These are phyloP conservation scores for Phytophthora sp. DNA, from an alignment of 352 stramenopile species.

Conservation along the genomic window DNA sequence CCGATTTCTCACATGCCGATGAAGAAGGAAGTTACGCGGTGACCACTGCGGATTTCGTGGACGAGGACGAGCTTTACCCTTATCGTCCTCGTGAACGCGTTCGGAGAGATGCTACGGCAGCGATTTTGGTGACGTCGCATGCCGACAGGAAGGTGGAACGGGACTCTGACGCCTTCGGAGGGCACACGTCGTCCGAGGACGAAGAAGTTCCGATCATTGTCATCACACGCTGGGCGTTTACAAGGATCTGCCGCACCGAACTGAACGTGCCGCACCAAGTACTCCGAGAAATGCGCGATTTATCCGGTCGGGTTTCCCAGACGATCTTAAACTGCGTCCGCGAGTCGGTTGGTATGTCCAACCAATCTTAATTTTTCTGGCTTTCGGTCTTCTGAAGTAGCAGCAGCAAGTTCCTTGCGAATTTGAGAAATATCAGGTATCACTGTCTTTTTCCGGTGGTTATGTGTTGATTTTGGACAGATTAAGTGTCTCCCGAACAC, in stretches of 20 bases:
- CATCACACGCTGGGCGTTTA: conserved; percentile 37
- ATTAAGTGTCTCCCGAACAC: conserved; percentile 18
- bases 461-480: neutral
- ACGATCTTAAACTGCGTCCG: conserved; percentile 36
- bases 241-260: conserved; percentile 40
- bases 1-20: conserved; percentile 8
- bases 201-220: conserved; percentile 40
- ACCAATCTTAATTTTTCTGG: neutral
- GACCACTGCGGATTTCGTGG: conserved; percentile 36
- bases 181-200: conserved; percentile 29
- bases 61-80: conserved; percentile 50
- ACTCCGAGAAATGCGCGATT: conserved; percentile 37
- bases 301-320: conserved; percentile 24
- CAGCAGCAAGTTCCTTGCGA: no score
- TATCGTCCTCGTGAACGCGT: conserved; percentile 40
- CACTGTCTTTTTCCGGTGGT: neutral
- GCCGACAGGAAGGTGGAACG: conserved; percentile 3
- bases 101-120: conserved; percentile 42
- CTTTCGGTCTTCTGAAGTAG: no score
- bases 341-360: conserved; percentile 20
- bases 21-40: conserved; percentile 20
- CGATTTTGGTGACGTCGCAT: conserved; percentile 34
- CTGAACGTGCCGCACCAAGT: conserved; percentile 31
- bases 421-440: no score
- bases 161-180: conserved; percentile 8